These are phyloP conservation scores for Paramecium bursaria DNA, from an alignment of 73 alveolate genomes.

Conservation along the genomic window DNA sequence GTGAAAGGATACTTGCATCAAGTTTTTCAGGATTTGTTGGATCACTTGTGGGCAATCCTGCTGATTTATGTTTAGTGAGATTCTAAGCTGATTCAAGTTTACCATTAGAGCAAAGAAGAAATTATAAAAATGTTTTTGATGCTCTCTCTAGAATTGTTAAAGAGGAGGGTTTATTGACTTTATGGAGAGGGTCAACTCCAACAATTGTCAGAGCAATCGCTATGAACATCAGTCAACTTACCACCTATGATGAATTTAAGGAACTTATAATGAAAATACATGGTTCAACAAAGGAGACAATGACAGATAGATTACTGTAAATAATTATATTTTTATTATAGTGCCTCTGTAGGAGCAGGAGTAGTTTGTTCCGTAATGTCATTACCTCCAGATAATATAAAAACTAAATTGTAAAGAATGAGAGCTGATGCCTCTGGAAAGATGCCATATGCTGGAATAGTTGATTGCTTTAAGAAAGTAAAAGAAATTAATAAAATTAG, in stretches of 20 bases:
- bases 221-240: slow-evolving; percentile 76
- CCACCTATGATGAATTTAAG: slow-evolving; percentile 87
- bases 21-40: slow-evolving; percentile 89
- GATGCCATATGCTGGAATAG: slow-evolving; percentile 76
- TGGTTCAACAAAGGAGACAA: slow-evolving; percentile 62
- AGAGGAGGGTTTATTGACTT: slow-evolving; percentile 86
- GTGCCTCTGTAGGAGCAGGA: slow-evolving; percentile 80
- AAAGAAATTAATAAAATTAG: no score
- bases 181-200: slow-evolving; percentile 91
- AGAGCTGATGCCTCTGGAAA: slow-evolving; percentile 74
- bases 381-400: slow-evolving; percentile 85
- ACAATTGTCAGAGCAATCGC: slow-evolving; percentile 89
- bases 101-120: slow-evolving; percentile 84
- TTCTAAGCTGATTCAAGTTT: slow-evolving; percentile 83
- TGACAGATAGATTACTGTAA: slow-evolving; percentile 56
- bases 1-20: slow-evolving; percentile 76
- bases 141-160: slow-evolving; percentile 84
- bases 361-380: slow-evolving; percentile 75
- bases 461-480: slow-evolving; percentile 75
- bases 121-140: slow-evolving; percentile 81
- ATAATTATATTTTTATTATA: not conserved
- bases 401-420: slow-evolving; percentile 83
- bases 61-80: slow-evolving; percentile 87
- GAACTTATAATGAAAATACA: slow-evolving; percentile 66
- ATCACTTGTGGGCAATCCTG: slow-evolving; percentile 89